phyloP scores from a whole-genome alignment of 2,329 filamentous ascomycete genomes.

The Monosporascus sp. region DNA sequence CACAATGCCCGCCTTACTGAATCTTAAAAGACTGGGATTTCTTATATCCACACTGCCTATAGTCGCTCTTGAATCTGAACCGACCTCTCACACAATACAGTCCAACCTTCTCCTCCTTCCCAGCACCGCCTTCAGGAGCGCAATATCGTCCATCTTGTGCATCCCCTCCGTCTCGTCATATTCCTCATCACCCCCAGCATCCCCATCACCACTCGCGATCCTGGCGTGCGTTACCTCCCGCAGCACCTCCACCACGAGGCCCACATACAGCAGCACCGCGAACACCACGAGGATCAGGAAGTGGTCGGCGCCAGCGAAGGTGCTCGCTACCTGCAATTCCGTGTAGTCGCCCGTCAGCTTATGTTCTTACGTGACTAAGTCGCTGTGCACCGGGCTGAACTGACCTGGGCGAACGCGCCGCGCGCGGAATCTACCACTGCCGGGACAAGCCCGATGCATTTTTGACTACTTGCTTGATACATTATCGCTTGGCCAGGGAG shows the following conservation, averaged over 20 bases:
- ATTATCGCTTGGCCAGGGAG: too few relatives aligned
- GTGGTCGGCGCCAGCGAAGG: neutral
- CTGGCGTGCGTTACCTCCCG: neutral
- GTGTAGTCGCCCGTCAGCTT: neutral
- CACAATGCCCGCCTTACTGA: too few relatives aligned
- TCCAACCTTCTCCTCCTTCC: neutral
- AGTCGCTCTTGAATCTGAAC: too few relatives aligned
- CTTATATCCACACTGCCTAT: too few relatives aligned
- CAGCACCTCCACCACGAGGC: constrained; percentile 1
- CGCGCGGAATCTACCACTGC: neutral
- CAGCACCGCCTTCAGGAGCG: neutral
- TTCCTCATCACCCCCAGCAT: neutral
- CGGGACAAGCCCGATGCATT: too few relatives aligned
- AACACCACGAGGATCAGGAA: neutral
- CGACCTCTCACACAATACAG: too few relatives aligned
- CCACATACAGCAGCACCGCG: neutral
- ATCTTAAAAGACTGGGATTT: too few relatives aligned
- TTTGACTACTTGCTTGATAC: too few relatives aligned
- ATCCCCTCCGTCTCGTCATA: neutral
- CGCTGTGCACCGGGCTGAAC: neutral
- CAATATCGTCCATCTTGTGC: neutral
- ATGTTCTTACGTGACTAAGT: neutral
- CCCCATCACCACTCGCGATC: too few relatives aligned
- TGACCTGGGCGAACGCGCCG: neutral
- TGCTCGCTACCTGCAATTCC: neutral